A percentile compares a stretch with the other conserved stretches of the same genome.
Evolutionary conservation across 495 filamentous ascomycete species (phyloP).

Genomic region (Diplogelasinospora grovesii): DNA sequence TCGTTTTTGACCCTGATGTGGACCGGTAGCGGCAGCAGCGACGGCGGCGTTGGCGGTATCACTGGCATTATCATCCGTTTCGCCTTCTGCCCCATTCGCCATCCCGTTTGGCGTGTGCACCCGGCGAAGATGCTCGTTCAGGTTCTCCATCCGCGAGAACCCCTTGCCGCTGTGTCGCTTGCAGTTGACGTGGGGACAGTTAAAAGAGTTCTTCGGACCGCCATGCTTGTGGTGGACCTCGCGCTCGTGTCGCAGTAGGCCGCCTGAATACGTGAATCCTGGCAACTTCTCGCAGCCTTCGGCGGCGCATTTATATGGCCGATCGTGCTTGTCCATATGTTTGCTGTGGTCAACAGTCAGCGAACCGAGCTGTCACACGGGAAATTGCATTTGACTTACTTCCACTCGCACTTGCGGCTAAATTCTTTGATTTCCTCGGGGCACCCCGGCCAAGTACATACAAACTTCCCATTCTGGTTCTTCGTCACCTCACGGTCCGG

Average conservation of each 20-base stretch:
- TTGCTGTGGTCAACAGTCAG: conserved; percentile 49
- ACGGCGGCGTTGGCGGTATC: conserved; percentile 10
- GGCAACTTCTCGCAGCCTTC: conserved; percentile 78
- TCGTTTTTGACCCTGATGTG: conserved; percentile 32
- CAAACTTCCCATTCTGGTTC: conserved; percentile 62
- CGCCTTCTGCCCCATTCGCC: conserved; percentile 14
- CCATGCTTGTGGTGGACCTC: conserved; percentile 86
- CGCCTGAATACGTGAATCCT: conserved; percentile 90
- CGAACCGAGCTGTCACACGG: not conserved
- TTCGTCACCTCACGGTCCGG: conserved; percentile 42
- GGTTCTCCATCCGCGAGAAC: conserved; percentile 81
- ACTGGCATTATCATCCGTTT: conserved; percentile 30
- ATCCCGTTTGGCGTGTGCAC: conserved; percentile 52
- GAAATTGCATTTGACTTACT: conserved; percentile 63
- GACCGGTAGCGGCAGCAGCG: not conserved
- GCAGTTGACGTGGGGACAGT: conserved; percentile 75
- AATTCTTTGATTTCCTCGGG: conserved; percentile 53
- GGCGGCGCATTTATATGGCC: conserved; percentile 77
- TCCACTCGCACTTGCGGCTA: conserved; percentile 84
- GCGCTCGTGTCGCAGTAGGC: conserved; percentile 78
- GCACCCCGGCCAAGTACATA: conserved; percentile 60
- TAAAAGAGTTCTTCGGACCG: conserved; percentile 68
- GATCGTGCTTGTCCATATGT: conserved; percentile 95
- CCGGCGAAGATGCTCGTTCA: conserved; percentile 78
- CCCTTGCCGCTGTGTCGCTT: conserved; percentile 70